Percentiles rank a stretch among this genome's conserved stretches.
These are phyloP conservation scores for Cryptosporidium felis DNA, from an alignment of 169 alveolate genomes.

Conservation along the genomic window DNA sequence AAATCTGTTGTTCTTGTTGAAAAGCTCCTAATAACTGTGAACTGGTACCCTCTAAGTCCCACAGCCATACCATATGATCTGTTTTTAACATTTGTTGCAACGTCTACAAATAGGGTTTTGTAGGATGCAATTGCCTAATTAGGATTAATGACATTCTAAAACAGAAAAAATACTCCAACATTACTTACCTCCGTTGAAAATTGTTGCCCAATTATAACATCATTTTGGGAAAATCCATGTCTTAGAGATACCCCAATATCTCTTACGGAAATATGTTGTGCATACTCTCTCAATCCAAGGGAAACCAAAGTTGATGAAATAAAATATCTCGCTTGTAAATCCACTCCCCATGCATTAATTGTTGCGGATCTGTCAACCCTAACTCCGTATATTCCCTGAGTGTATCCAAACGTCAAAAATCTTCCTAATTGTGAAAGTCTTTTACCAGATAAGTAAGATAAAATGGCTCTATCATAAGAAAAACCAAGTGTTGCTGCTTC, in stretches of 20 bases:
- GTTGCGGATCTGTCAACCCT: conserved; percentile 58
- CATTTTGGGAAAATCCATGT: conserved; percentile 45
- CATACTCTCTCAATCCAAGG: conserved; percentile 65
- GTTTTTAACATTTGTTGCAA: conserved; percentile 56
- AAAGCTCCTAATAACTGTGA: conserved; percentile 49
- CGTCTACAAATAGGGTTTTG: conserved; percentile 50
- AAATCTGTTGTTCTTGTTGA: conserved; percentile 57
- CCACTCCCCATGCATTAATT: conserved; percentile 68
- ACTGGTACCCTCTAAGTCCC: conserved; percentile 69
- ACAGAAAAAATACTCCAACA: too few relatives aligned
- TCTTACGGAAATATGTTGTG: conserved; percentile 59
- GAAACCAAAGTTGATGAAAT: conserved; percentile 61
- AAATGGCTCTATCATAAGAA: conserved; percentile 51
- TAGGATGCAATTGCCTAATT: conserved; percentile 60
- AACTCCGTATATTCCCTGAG: conserved; percentile 61
- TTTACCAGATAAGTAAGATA: conserved; percentile 39
- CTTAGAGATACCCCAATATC: conserved; percentile 49
- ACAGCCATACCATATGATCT: conserved; percentile 52
- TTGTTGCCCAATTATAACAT: conserved; percentile 39
- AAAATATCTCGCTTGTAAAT: conserved; percentile 58
- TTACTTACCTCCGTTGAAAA: conserved; percentile 65
- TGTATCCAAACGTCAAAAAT: conserved; percentile 58
- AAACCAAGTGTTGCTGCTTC: conserved; percentile 57
- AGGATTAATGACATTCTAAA: too few relatives aligned
- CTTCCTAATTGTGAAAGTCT: conserved; percentile 43